Evolutionary conservation across 2,329 filamentous ascomycete species (phyloP), one percentile per base, ranked within the genome.

Genomic region (Claviceps paspali): DNA sequence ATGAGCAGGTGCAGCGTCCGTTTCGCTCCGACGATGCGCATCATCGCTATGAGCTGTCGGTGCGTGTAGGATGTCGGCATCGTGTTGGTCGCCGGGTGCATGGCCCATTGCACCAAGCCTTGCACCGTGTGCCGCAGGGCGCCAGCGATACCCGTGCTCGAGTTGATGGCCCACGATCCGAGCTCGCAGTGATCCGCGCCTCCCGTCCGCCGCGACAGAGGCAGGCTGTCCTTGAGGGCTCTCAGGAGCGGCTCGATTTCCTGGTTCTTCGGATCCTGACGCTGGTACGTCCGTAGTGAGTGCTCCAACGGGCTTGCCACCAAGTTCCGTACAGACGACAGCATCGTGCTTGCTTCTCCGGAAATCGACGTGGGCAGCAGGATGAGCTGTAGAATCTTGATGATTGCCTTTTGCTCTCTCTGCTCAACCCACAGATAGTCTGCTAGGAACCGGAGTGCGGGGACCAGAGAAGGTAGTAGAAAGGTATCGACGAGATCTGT

Each of bases 401-500:
- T 67, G 14, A 83, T 65, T 3, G 80, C 70, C 47, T 76, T 75
- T 40, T 80, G 71, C 47, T 83, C 76, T 12, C 68, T 66, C 11
- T 73, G 70, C 41, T 78, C 71, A 36, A 76, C 67, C 65, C 78
- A 79, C 3, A 85, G 71, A 46, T 82, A 75, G 38, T 76, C 72
- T 1, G 76, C 68, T 41, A 91, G 67, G 63, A 81, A 88, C 3
- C 69, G 67, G 11, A 88, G 69, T 0, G 79, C 82, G 5, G 79
- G 75, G 2, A 88, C 73, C 0, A 91, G 65, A 0, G 82, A 82
- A 0, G 84, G 83, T n/a, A 88, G 60, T 2, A 91, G 60, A 44
- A 87, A 87, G 0, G 82, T 82, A 45, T 87, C 82, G 3, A 86
- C 75, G 9, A 91, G 65, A 49, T 86, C 76, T 80, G 41, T 80